Percentiles rank a stretch among this genome's conserved stretches.
Conservation (phyloP, 176 grass and related monocot species). For the Stipa capillata region DNA sequence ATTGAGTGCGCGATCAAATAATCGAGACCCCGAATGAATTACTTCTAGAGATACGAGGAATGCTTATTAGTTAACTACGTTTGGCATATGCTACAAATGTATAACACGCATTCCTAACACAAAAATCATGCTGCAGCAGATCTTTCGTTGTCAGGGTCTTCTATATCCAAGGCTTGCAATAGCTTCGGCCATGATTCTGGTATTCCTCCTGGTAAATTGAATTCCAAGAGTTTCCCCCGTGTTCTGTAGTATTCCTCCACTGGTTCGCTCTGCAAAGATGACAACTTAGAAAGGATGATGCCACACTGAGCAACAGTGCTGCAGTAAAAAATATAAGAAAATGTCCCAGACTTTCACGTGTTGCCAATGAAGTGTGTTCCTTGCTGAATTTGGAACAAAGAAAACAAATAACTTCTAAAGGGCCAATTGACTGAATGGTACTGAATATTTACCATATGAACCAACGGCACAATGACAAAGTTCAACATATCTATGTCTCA, state of each 20-base stretch:
- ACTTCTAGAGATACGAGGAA: conserved; percentile 14
- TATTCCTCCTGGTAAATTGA: conserved; percentile 83
- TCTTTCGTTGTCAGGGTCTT: conserved; percentile 52
- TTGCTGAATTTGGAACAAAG: neutral
- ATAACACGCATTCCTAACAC: neutral
- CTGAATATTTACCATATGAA: neutral
- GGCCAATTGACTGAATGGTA: neutral
- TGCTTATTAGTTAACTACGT: neutral
- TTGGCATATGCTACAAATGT: neutral
- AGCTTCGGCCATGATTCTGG: conserved; percentile 82
- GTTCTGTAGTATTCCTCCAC: conserved; percentile 82
- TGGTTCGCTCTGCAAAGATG: conserved; percentile 53
- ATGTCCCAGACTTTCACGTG: neutral
- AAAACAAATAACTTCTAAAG: neutral
- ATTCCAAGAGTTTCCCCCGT: conserved; percentile 75
- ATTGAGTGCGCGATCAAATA: conserved; percentile 12
- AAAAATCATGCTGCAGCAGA: conserved; percentile 48
- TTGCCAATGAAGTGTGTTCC: neutral
- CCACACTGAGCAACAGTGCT: neutral
- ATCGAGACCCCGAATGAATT: neutral
- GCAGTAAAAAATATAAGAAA: neutral
- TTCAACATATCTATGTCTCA: neutral
- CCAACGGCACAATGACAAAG: neutral
- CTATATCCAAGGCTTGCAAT: conserved; percentile 63
- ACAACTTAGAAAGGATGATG: neutral